Base-by-base conservation (phyloP, 1,139 yeast species). In the Arxiozyma bovina region DNA sequence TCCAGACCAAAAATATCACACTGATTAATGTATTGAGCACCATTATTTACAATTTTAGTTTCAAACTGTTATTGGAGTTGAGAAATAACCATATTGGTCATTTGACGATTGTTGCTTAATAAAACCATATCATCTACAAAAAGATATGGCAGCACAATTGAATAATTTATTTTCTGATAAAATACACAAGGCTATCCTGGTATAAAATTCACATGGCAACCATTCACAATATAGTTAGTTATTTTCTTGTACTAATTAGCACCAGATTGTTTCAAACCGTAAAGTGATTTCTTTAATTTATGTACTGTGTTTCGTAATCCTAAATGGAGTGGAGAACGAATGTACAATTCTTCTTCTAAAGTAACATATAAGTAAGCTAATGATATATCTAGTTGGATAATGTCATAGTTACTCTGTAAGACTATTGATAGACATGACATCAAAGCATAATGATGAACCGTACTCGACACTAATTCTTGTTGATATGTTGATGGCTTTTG, bases 321-420 rank as follows among this genome's bases (percentile, higher is more conserved):
- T 46, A 49, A 30, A 27, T 56, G 58, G n/a, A 61, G 61, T 9
- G 54, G 57, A 18, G 60, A 50, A 47, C 57, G 20, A 18, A 59
- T 58, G 50, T 53, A 59, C 3, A 60, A 49, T 42, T 53, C 60
- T 50, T 59, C 63, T 30, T 57, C 41, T 15, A 59, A 45, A 1
- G 52, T 53, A 8, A 59, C 59, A 45, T 57, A 53, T 21, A 58
- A 27, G 43, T 58, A 59, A 3, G 63, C 59, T 6, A 59, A 58
- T 5, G 61, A 54, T 23, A 53, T 56, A 43, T 52, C 56, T n/a
- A 54, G 44, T 55, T 56, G 55, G 42, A 46, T 53, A 18, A 50
- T 42, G n/a, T 30, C 21, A n/a, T 30, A 22, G 3, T 25, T 43
- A 25, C 45, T 47, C 23, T 50, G 52, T 30, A 56, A 51, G 5